Percentiles rank a stretch among this genome's conserved stretches.
Evolutionary conservation across 352 stramenopile genomes (phyloP).

Genomic region (Sclerospora graminicola): DNA sequence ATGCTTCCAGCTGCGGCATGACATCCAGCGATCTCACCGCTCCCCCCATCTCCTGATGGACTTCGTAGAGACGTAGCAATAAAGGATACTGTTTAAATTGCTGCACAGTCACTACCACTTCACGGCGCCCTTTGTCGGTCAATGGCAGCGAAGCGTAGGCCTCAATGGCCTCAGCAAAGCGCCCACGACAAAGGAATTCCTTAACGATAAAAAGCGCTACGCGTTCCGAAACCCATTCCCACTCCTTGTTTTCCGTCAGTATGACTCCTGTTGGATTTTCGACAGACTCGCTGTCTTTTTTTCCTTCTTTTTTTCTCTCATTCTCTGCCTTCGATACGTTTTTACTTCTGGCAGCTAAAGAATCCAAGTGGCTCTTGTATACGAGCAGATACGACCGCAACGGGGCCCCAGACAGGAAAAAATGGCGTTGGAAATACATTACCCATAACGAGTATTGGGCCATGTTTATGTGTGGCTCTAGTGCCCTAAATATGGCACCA

Average conservation of each 20-base stretch:
- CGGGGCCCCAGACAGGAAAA: slow-evolving; percentile 40
- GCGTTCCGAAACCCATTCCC: slow-evolving; percentile 20
- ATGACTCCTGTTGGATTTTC: slow-evolving; percentile 1
- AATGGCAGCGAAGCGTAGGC: slow-evolving; percentile 37
- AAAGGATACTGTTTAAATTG: slow-evolving; percentile 48
- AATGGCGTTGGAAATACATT: slow-evolving; percentile 53
- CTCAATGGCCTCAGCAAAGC: slow-evolving; percentile 41
- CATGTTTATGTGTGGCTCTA: slow-evolving; percentile 48
- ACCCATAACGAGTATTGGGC: slow-evolving; percentile 30
- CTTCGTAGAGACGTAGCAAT: slow-evolving; percentile 35
- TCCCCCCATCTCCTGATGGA: slow-evolving; percentile 22
- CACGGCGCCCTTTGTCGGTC: slow-evolving; percentile 12
- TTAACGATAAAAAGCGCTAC: slow-evolving; percentile 22
- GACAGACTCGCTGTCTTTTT: neutral
- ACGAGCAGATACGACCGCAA: slow-evolving; percentile 29
- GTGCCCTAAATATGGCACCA: slow-evolving; percentile 23
- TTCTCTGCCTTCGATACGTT: slow-evolving; percentile 2
- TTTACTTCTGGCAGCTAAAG: slow-evolving; percentile 2
- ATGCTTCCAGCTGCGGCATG: slow-evolving; percentile 31
- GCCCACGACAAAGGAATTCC: slow-evolving; percentile 45
- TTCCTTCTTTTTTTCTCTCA: neutral
- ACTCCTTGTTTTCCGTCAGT: slow-evolving; percentile 11
- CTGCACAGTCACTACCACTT: slow-evolving; percentile 28
- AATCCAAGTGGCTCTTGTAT: slow-evolving; percentile 15
- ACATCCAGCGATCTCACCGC: slow-evolving; percentile 27